Evolutionary conservation across 2,329 filamentous ascomycete species (phyloP), one percentile per base, ranked within the genome.

Genomic region (Teratosphaeria zuluensis): DNA sequence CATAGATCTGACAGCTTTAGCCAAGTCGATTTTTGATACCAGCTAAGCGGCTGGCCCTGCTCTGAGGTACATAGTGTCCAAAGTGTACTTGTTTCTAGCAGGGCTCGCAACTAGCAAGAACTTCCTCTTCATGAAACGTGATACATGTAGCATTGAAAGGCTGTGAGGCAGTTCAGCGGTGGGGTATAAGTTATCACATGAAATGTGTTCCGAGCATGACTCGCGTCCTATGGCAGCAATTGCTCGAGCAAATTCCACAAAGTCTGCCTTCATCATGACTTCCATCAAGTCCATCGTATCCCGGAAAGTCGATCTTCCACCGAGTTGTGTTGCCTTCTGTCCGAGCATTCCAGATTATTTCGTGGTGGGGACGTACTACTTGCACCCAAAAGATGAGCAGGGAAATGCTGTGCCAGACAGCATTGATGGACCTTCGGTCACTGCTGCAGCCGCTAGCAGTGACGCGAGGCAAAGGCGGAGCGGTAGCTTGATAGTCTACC

Each of bases 361-460:
- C 64, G 78, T 95, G 0, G 81, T 96, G 54, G 92, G 92, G 46
- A 96, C 92, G 1, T 96, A 96, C 73, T 83, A 87, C 62, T 80
- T 96, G 31, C 78, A 90, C 62, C 79, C 80, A 51, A 69, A 68
- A 33, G 56, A 60, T 32, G 52, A 53, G 14, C 52, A 53, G 52
- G 11, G 46, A 46, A 30, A 28, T 55, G 12, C 33, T 14, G 54
- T 28, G 24, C 19, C 32, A 55, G 31, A 30, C 12, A 6, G 14
- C 19, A 12, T 21, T 14, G 30, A 14, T 38, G 53, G 53, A 31
- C 53, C 53, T 8, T 16, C 16, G 14, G 46, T 30, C 28, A 54
- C 21, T 32, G 52, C 52, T n/a, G 42, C 51, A 30, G 30, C 32
- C 19, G 48, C 32, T 24, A 12, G 12, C 24, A 56, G 55, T 30